phyloP scores from a whole-genome alignment of 768 basidiomycete genomes.

The Termitomyces titanicus region DNA sequence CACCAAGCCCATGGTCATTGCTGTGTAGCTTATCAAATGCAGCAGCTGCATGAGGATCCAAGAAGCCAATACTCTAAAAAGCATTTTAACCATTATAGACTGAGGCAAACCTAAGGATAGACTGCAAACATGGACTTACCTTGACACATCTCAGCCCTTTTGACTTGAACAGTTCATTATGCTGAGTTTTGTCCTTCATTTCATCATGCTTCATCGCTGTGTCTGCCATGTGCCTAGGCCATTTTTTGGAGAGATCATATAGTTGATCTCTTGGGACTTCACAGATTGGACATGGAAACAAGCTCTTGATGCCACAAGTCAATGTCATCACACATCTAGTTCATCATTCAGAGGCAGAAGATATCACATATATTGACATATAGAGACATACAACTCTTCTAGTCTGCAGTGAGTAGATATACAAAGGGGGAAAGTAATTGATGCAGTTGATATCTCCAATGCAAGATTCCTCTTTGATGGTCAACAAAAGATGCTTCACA shows the following conservation, averaged over 20 bases:
- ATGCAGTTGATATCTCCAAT: conserved; percentile 18
- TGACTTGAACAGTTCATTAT: conserved; percentile 20
- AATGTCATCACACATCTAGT: background rate
- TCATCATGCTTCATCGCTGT: conserved; percentile 14
- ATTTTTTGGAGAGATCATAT: conserved; percentile 13
- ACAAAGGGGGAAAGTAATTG: conserved; percentile 1
- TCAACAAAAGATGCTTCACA: conserved; percentile 26
- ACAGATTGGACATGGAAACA: conserved; percentile 32
- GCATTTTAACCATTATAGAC: conserved; percentile 8
- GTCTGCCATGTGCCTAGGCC: conserved; percentile 11
- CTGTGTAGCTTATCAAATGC: conserved; percentile 38
- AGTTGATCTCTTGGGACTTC: conserved; percentile 22
- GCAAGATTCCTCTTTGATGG: too few species aligned
- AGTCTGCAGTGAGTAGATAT: conserved; percentile 14
- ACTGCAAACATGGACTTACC: conserved; percentile 15
- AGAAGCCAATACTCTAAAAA: too few species aligned
- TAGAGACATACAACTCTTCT: conserved; percentile 19
- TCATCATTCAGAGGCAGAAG: background rate
- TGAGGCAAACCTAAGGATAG: background rate
- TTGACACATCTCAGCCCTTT: conserved; percentile 19
- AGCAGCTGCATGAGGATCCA: conserved; percentile 13
- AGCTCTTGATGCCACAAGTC: conserved; percentile 18
- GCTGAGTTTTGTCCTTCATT: background rate
- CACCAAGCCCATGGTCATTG: conserved; percentile 17
- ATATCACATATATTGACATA: background rate